Conservation (phyloP, 805 yeast genomes). For the Ogataea trehaloabstinens region DNA sequence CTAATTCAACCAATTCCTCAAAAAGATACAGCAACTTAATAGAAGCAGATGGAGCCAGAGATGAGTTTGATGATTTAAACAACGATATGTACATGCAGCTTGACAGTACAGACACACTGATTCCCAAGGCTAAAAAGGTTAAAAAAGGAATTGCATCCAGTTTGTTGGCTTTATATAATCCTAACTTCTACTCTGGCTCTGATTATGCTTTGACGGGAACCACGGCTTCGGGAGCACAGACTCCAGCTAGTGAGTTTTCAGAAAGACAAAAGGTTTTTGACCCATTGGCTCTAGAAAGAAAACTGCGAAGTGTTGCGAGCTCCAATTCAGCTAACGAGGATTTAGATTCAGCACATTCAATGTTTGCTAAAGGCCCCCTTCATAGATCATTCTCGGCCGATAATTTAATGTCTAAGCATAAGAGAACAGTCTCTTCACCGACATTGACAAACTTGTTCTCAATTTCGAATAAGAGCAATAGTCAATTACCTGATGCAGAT, state of each 20-base stretch:
- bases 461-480: not conserved
- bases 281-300: constrained; percentile 18
- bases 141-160: constrained; percentile 87
- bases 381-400: constrained; percentile 21
- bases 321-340: constrained; percentile 6
- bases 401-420: constrained; percentile 11
- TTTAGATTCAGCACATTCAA: constrained; percentile 7
- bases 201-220: constrained; percentile 8
- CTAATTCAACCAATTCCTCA: constrained; percentile 11
- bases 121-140: constrained; percentile 50
- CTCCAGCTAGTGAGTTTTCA: constrained; percentile 18
- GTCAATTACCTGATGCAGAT: constrained; percentile 2
- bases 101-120: constrained; percentile 49
- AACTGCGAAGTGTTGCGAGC: constrained; percentile 14
- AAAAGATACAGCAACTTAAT: constrained; percentile 13
- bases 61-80: constrained; percentile 29
- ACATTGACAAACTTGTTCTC: constrained; percentile 13
- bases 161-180: constrained; percentile 65
- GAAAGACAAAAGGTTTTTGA: constrained; percentile 13
- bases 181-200: constrained; percentile 29
- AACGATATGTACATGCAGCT: constrained; percentile 36
- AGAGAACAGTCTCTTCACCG: constrained; percentile 11
- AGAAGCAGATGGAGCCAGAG: constrained; percentile 37
- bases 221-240: constrained; percentile 19
- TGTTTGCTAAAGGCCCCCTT: constrained; percentile 2